A percentile compares a stretch with the other conserved stretches of the same genome.
These are phyloP conservation scores for Septoria linicola DNA, from an alignment of 2,329 filamentous ascomycete genomes.

Conservation along the genomic window DNA sequence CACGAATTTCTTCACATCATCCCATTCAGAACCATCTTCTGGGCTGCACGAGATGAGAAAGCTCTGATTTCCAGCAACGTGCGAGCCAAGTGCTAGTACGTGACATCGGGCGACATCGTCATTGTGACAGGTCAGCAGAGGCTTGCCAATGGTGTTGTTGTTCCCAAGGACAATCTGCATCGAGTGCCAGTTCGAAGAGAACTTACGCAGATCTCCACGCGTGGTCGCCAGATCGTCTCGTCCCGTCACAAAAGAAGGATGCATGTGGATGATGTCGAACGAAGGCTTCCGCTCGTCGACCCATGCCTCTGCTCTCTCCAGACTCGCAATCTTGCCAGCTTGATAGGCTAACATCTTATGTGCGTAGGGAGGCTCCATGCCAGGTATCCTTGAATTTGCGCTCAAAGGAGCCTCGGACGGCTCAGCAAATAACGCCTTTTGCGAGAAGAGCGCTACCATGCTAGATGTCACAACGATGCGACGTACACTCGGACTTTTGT, in stretches of 20 bases:
- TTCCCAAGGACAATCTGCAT: slow-evolving; percentile 22
- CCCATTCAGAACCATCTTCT: slow-evolving; percentile 20
- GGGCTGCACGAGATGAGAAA: slow-evolving; percentile 24
- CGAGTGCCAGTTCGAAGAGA: slow-evolving; percentile 8
- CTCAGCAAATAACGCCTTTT: slow-evolving; percentile 15
- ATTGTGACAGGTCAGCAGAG: slow-evolving; percentile 24
- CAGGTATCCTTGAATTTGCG: slow-evolving; percentile 16
- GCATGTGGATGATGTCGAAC: slow-evolving; percentile 36
- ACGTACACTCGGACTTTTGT: slow-evolving; percentile 38
- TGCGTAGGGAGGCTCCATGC: slow-evolving; percentile 25
- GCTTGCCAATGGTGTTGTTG: slow-evolving; percentile 23
- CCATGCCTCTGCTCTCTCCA: slow-evolving; percentile 29
- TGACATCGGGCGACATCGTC: slow-evolving; percentile 38
- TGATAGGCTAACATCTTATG: slow-evolving; percentile 28
- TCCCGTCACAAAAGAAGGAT: slow-evolving; percentile 35
- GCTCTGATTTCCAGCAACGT: slow-evolving; percentile 24
- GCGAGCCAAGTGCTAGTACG: slow-evolving; percentile 31
- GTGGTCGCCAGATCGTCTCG: slow-evolving; percentile 34
- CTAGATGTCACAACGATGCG: slow-evolving; percentile 46
- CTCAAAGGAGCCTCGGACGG: slow-evolving; percentile 10
- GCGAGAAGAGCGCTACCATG: slow-evolving; percentile 24
- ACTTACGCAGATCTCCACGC: slow-evolving; percentile 3
- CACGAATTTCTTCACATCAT: slow-evolving; percentile 22
- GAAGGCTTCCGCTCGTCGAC: slow-evolving; percentile 25
- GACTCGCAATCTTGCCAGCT: slow-evolving; percentile 32